These are phyloP conservation scores for Exophiala dermatitidis DNA, from an alignment of 2,329 filamentous ascomycete species.

Conservation along the genomic window DNA sequence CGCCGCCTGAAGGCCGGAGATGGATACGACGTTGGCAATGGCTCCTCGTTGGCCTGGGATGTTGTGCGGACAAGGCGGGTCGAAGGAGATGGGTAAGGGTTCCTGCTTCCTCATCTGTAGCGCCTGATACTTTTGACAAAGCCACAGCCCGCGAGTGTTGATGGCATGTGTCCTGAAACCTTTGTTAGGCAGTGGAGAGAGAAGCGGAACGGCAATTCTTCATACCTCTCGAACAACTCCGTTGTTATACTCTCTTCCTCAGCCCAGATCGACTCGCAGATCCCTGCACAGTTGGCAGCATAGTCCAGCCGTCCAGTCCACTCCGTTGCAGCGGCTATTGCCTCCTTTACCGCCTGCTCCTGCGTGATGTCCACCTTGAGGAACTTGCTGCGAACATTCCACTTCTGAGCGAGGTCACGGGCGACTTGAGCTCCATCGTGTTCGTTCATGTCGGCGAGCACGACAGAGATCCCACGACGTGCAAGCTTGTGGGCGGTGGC, in stretches of 20 bases:
- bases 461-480: constrained; percentile 12
- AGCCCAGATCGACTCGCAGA: constrained; percentile 17
- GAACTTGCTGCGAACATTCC: constrained; percentile 15
- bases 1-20: constrained; percentile 14
- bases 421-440: constrained; percentile 7
- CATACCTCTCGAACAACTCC: constrained; percentile 19
- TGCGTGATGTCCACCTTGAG: constrained; percentile 20
- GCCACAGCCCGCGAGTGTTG: constrained; percentile 18
- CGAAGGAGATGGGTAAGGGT: constrained; percentile 9
- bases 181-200: not conserved
- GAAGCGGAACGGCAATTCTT: not conserved
- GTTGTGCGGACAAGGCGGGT: constrained; percentile 2
- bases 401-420: constrained; percentile 14
- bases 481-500: constrained; percentile 18
- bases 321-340: constrained; percentile 6
- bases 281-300: constrained; percentile 21
- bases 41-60: constrained; percentile 18
- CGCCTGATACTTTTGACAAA: constrained; percentile 19
- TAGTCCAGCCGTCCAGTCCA: constrained; percentile 21
- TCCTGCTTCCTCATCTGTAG: constrained; percentile 19
- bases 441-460: constrained; percentile 18
- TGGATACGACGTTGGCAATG: constrained; percentile 20
- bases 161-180: constrained; percentile 12
- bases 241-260: constrained; percentile 18
- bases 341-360: constrained; percentile 19